A percentile compares a stretch with the other conserved stretches of the same genome.
Conservation (phyloP, 1,139 yeast species). For the Saccharomycopsis hybrid region DNA sequence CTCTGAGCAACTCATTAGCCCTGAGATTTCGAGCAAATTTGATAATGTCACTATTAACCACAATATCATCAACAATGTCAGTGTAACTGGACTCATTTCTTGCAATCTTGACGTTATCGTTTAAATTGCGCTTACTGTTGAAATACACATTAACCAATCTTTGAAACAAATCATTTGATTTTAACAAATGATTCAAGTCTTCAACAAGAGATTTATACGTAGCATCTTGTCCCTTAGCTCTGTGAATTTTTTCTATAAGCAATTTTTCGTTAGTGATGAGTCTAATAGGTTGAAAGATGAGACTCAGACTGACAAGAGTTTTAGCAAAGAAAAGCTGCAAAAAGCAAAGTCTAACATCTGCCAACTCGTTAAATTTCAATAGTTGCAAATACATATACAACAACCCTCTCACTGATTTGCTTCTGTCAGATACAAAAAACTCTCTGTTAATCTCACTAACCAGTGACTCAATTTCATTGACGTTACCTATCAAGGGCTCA, state of each 20-base stretch:
- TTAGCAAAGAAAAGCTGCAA: slow-evolving; percentile 3
- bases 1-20: slow-evolving; percentile 19
- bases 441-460: slow-evolving; percentile 2
- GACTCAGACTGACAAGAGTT: not conserved
- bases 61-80: slow-evolving; percentile 11
- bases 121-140: slow-evolving; percentile 4
- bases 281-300: not conserved
- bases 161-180: slow-evolving; percentile 9
- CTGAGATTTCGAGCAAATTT: slow-evolving; percentile 11
- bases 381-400: slow-evolving; percentile 8
- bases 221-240: slow-evolving; percentile 16
- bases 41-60: slow-evolving; percentile 13
- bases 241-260: not conserved
- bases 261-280: not conserved
- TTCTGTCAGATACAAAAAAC: slow-evolving; percentile 5
- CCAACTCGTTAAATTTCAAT: slow-evolving; percentile 5
- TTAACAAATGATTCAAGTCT: not conserved
- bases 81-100: slow-evolving; percentile 11
- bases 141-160: slow-evolving; percentile 16
- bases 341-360: not conserved
- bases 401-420: slow-evolving; percentile 4
- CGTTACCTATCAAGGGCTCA: slow-evolving; percentile 4
- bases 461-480: not conserved
- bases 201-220: slow-evolving; percentile 3
- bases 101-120: slow-evolving; percentile 9